Evolutionary conservation across 208 protist species (phyloP).

Genomic region (Phytomonas francai): DNA sequence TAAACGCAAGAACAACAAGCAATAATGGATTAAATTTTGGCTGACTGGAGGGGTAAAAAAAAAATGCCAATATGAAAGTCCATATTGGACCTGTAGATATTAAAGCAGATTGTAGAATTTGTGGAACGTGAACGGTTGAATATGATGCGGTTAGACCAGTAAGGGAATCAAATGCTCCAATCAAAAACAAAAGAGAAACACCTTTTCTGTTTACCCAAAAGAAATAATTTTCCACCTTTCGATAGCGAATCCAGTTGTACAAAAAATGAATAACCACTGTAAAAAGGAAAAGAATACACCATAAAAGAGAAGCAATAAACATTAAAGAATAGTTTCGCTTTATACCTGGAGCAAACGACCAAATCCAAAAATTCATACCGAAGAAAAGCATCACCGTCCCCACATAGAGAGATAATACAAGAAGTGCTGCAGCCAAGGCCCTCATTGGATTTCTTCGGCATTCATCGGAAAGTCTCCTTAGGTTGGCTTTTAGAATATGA

Average conservation of each 20-base stretch:
- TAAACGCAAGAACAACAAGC: constrained; percentile 20
- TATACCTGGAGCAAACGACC: constrained; percentile 28
- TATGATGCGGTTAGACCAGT: constrained; percentile 34
- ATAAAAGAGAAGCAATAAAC: constrained; percentile 23
- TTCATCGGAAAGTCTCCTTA: background rate
- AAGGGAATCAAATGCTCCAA: constrained; percentile 36
- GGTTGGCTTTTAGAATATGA: background rate
- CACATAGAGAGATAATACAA: constrained; percentile 22
- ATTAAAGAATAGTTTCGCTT: constrained; percentile 32
- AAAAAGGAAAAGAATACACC: constrained; percentile 18
- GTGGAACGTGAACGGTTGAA: constrained; percentile 23
- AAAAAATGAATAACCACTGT: constrained; percentile 1
- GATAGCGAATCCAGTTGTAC: constrained; percentile 5
- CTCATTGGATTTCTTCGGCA: constrained; percentile 13
- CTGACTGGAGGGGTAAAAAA: constrained; percentile 30
- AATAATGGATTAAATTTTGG: constrained; percentile 19
- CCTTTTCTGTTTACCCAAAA: constrained; percentile 27
- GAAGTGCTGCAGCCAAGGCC: constrained; percentile 8
- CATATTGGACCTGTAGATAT: constrained; percentile 39
- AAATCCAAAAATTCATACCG: constrained; percentile 43
- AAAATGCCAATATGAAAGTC: constrained; percentile 25
- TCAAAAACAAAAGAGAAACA: constrained; percentile 23
- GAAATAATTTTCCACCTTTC: constrained; percentile 12
- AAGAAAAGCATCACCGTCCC: constrained; percentile 38
- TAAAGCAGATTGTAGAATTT: constrained; percentile 29